phyloP scores from a whole-genome alignment of 192 early-diverging fungal species.

The Umbelopsis sp. region DNA sequence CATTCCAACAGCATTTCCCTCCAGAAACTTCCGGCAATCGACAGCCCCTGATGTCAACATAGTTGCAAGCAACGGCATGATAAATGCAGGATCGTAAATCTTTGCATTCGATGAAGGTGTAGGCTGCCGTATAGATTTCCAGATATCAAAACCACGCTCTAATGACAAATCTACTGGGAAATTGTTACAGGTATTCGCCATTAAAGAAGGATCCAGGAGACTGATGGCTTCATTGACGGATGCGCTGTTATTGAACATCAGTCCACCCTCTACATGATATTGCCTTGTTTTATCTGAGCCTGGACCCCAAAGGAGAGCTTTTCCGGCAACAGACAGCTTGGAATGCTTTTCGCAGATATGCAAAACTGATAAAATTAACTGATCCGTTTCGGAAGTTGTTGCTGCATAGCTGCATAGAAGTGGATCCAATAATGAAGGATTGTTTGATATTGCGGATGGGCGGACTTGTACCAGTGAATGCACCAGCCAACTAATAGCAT shows the following conservation, averaged over 20 bases:
- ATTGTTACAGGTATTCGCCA: constrained; percentile 60
- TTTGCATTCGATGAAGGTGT: not conserved
- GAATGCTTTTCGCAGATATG: constrained; percentile 59
- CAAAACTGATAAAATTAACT: constrained; percentile 55
- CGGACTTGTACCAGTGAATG: constrained; percentile 50
- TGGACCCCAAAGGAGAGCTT: constrained; percentile 61
- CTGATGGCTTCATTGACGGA: constrained; percentile 58
- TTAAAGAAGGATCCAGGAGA: constrained; percentile 62
- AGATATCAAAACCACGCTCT: constrained; percentile 1
- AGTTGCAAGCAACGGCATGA: constrained; percentile 69
- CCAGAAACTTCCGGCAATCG: constrained; percentile 65
- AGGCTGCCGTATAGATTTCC: not conserved
- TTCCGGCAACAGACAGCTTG: constrained; percentile 57
- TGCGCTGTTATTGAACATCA: constrained; percentile 37
- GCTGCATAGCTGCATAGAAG: constrained; percentile 61
- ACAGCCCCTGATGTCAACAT: constrained; percentile 50
- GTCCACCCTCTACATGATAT: constrained; percentile 30
- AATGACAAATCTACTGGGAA: constrained; percentile 51
- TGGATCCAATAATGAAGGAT: constrained; percentile 45
- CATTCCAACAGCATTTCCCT: constrained; percentile 70
- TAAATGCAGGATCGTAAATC: constrained; percentile 68
- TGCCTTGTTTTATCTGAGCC: constrained; percentile 45
- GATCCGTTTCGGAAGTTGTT: constrained; percentile 54
- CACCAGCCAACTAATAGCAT: constrained; percentile 53
- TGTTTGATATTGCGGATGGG: constrained; percentile 49